Evolutionary conservation across 371 early-diverging fungal species (phyloP).

Genomic region (Coemansia sp.): DNA sequence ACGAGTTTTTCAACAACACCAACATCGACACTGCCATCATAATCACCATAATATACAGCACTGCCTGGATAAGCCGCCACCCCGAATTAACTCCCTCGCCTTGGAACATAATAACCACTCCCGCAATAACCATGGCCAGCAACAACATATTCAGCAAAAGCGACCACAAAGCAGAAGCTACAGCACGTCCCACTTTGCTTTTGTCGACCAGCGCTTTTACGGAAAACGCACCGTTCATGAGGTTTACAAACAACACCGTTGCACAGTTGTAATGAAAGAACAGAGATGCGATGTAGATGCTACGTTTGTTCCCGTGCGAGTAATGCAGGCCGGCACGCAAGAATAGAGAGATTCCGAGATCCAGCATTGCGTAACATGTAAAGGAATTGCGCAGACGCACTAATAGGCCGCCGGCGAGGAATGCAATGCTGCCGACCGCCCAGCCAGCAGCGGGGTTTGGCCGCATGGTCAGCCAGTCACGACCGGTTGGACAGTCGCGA

Average conservation of each 20-base stretch:
- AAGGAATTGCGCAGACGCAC: not conserved
- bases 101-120: slow-evolving; percentile 11
- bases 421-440: slow-evolving; percentile 12
- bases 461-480: slow-evolving; percentile 26
- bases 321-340: slow-evolving; percentile 25
- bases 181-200: not conserved
- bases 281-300: slow-evolving; percentile 33
- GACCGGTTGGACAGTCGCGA: not conserved
- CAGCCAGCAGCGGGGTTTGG: slow-evolving; percentile 25
- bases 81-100: not conserved
- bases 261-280: slow-evolving; percentile 31
- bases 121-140: slow-evolving; percentile 10
- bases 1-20: not conserved
- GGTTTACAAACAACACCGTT: not conserved
- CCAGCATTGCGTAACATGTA: slow-evolving; percentile 2
- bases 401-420: not conserved
- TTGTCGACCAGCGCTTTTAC: not conserved
- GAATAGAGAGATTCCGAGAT: slow-evolving; percentile 14
- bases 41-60: slow-evolving; percentile 12
- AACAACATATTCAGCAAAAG: not conserved
- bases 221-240: not conserved
- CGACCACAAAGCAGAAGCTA: not conserved
- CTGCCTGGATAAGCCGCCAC: slow-evolving; percentile 5
- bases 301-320: slow-evolving; percentile 1
- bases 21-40: not conserved